These are phyloP conservation scores for Leersia perrieri DNA, from an alignment of 176 grass and related monocot species.

Conservation along the genomic window DNA sequence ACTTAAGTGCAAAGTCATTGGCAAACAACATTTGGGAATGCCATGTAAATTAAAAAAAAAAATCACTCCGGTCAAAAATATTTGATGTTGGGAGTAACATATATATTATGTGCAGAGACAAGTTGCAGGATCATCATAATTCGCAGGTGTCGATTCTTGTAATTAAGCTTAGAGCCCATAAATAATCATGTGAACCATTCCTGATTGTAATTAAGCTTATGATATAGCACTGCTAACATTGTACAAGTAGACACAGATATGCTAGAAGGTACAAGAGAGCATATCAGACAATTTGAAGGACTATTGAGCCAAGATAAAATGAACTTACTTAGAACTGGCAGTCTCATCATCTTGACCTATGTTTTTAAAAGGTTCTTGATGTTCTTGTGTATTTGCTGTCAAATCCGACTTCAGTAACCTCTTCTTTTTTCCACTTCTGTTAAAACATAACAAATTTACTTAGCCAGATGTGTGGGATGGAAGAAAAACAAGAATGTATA, in stretches of 20 bases:
- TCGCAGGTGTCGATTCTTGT: not conserved
- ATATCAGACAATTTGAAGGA: not conserved
- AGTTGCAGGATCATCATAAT: not conserved
- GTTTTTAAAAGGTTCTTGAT: slow-evolving; percentile 16
- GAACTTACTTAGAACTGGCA: slow-evolving; percentile 40
- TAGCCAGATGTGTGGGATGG: not conserved
- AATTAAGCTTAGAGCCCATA: not conserved
- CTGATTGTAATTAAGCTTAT: not conserved
- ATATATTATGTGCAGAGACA: not conserved
- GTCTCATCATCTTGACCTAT: not conserved
- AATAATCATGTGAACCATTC: not conserved
- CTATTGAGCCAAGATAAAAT: not conserved
- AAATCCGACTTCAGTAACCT: slow-evolving; percentile 31
- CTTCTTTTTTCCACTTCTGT: slow-evolving; percentile 43
- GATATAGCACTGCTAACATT: not conserved
- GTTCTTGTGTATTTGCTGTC: slow-evolving; percentile 14
- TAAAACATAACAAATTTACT: slow-evolving; percentile 12
- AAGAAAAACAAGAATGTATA: slow-evolving; percentile 14
- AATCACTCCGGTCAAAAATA: too few relatives aligned
- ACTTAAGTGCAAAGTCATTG: not conserved
- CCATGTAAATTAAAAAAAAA: too few relatives aligned
- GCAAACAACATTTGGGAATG: slow-evolving; percentile 2
- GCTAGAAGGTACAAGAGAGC: not conserved
- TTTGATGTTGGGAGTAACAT: too few relatives aligned
- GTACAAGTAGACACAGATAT: not conserved